Evolutionary conservation across 345 rosid genomes (phyloP).

Genomic region (Ricinus communis): DNA sequence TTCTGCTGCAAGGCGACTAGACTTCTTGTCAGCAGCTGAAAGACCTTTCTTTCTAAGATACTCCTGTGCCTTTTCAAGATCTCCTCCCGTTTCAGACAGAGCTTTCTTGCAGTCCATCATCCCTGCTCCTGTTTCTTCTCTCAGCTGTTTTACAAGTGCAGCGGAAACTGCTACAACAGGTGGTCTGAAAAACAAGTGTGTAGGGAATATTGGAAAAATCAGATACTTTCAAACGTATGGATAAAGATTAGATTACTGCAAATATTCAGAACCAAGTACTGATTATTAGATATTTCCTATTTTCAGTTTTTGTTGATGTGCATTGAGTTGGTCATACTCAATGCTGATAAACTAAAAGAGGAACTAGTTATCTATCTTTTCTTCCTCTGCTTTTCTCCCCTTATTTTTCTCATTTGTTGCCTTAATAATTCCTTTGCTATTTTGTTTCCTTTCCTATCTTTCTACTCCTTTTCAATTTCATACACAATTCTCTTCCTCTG

Average conservation of each 20-base stretch:
- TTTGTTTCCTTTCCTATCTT: not conserved
- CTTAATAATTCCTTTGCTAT: not conserved
- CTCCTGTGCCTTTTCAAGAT: conserved; percentile 92
- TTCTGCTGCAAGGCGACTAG: conserved; percentile 90
- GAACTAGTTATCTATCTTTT: not conserved
- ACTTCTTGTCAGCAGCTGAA: conserved; percentile 90
- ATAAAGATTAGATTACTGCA: not conserved
- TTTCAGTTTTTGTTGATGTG: not conserved
- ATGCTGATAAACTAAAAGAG: not conserved
- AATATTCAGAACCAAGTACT: not conserved
- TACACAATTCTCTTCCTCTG: not conserved
- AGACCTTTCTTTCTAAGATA: conserved; percentile 94
- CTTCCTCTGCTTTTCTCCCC: not conserved
- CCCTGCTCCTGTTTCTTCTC: conserved; percentile 97
- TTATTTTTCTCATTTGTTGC: not conserved
- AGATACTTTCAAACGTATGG: conserved; percentile 9
- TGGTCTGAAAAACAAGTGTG: conserved; percentile 46
- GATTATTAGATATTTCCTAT: not conserved
- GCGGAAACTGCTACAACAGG: conserved; percentile 59
- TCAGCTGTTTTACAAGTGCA: conserved; percentile 82
- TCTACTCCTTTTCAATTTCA: not conserved
- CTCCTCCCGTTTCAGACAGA: conserved; percentile 80
- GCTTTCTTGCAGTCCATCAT: conserved; percentile 99
- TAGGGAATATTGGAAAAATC: not conserved
- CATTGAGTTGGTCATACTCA: not conserved